Percentiles rank a stretch among this genome's conserved stretches.
phyloP scores from a whole-genome alignment of 2,329 filamentous ascomycete species.

The Botryotinia narcissicola region DNA sequence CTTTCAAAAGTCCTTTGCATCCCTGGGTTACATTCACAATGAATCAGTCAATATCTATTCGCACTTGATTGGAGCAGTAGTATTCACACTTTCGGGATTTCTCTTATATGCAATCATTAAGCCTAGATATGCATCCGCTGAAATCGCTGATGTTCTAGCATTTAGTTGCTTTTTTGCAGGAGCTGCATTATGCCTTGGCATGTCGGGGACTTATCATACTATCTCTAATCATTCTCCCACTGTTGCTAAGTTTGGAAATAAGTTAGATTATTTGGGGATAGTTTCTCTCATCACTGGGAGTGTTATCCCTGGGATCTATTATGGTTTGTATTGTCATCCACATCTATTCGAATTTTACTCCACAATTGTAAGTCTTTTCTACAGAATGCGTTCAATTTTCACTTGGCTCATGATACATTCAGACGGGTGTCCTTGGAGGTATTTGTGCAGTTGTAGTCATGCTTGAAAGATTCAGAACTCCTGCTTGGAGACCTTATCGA shows the following conservation, averaged over 20 bases:
- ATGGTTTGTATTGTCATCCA: conserved; percentile 74
- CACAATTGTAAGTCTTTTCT: conserved; percentile 37
- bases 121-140: conserved; percentile 65
- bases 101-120: conserved; percentile 57
- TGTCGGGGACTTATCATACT: conserved; percentile 83
- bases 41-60: conserved; percentile 68
- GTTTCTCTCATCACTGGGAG: conserved; percentile 88
- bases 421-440: conserved; percentile 78
- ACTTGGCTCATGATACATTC: conserved; percentile 6
- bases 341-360: conserved; percentile 69
- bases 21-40: conserved; percentile 62
- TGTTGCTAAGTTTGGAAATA: conserved; percentile 82
- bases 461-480: conserved; percentile 79
- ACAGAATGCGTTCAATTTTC: background rate
- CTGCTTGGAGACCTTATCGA: conserved; percentile 78
- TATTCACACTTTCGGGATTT: conserved; percentile 51
- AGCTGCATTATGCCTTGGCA: conserved; percentile 68
- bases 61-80: conserved; percentile 63
- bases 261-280: conserved; percentile 93
- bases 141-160: conserved; percentile 61
- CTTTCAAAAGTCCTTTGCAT: conserved; percentile 55
- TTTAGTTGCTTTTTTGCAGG: conserved; percentile 79
- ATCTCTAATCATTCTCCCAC: conserved; percentile 78
- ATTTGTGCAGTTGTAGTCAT: conserved; percentile 75
- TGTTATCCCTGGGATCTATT: conserved; percentile 85